These are phyloP conservation scores for Lepidium africanum DNA, from an alignment of 345 rosid genomes.

Conservation along the genomic window DNA sequence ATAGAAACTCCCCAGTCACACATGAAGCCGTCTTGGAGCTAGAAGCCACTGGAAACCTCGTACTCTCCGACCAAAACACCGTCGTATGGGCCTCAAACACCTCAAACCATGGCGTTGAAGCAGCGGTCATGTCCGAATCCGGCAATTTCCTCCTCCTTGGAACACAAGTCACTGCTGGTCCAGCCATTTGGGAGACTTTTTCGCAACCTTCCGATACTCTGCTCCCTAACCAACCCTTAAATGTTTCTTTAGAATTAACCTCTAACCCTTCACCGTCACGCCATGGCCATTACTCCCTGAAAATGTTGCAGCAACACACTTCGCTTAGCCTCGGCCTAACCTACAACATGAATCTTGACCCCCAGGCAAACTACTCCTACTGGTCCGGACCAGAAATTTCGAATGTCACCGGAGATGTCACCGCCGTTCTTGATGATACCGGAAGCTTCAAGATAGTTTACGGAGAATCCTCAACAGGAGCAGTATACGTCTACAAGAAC, in stretches of 20 bases:
- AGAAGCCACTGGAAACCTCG: constrained; percentile 61
- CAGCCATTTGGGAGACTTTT: constrained; percentile 70
- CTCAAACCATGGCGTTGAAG: constrained; percentile 39
- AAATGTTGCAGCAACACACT: constrained; percentile 78
- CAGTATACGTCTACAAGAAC: constrained; percentile 69
- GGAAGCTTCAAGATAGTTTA: constrained; percentile 87
- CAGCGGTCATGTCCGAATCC: constrained; percentile 62
- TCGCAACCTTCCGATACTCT: constrained; percentile 75
- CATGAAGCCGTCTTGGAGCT: constrained; percentile 64
- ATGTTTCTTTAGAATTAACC: constrained; percentile 59
- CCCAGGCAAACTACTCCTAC: constrained; percentile 63
- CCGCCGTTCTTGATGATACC: constrained; percentile 59
- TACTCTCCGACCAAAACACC: constrained; percentile 44
- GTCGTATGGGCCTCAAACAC: constrained; percentile 75
- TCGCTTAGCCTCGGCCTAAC: constrained; percentile 82
- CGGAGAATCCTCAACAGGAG: constrained; percentile 66
- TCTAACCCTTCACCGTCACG: constrained; percentile 38
- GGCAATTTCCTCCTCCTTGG: constrained; percentile 70
- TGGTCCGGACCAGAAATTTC: constrained; percentile 89
- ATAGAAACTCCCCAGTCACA: constrained; percentile 78
- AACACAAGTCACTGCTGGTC: constrained; percentile 22
- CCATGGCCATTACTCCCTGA: constrained; percentile 65
- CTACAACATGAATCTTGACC: constrained; percentile 37
- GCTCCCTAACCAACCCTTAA: constrained; percentile 76
- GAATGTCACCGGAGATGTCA: constrained; percentile 71